Evolutionary conservation across 495 filamentous ascomycete species (phyloP).

Genomic region (Lasiosphaeriaceae sp.): DNA sequence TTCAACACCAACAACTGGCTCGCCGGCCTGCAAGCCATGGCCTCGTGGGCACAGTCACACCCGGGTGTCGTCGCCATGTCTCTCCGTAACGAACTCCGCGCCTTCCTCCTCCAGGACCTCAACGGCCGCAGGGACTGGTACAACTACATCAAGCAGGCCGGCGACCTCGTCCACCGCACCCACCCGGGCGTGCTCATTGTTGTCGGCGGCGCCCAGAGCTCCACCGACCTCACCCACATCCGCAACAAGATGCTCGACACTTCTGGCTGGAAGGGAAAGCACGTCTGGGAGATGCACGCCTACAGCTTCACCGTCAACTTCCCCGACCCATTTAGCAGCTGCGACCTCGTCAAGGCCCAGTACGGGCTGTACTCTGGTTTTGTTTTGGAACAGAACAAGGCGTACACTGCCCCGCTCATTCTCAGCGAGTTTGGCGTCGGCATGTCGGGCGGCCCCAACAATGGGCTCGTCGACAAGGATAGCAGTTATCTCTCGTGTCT

Average conservation of each 20-base stretch:
- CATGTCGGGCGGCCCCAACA: constrained; percentile 33
- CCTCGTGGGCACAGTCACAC: constrained; percentile 33
- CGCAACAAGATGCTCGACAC: constrained; percentile 36
- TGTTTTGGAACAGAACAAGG: constrained; percentile 38
- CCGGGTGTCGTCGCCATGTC: constrained; percentile 44
- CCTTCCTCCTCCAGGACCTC: constrained; percentile 35
- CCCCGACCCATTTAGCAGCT: constrained; percentile 33
- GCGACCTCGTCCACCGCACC: constrained; percentile 36
- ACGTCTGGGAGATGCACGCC: constrained; percentile 51
- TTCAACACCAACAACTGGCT: constrained; percentile 47
- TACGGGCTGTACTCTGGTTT: constrained; percentile 42
- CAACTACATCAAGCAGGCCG: constrained; percentile 37
- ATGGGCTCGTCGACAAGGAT: constrained; percentile 32
- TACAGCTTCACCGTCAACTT: constrained; percentile 47
- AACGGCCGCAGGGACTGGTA: constrained; percentile 45
- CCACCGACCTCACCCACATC: constrained; percentile 43
- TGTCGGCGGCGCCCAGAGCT: constrained; percentile 42
- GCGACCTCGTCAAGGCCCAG: constrained; percentile 33
- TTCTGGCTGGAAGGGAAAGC: constrained; percentile 37
- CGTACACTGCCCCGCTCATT: constrained; percentile 44
- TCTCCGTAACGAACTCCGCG: constrained; percentile 49
- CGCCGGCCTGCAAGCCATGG: constrained; percentile 37
- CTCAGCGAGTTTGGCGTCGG: constrained; percentile 50
- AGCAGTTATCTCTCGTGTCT: constrained; percentile 40
- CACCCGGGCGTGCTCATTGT: constrained; percentile 43